Evolutionary conservation across 2,329 filamentous ascomycete species (phyloP), one percentile per base, ranked within the genome.

Genomic region (Daldinia sp.): DNA sequence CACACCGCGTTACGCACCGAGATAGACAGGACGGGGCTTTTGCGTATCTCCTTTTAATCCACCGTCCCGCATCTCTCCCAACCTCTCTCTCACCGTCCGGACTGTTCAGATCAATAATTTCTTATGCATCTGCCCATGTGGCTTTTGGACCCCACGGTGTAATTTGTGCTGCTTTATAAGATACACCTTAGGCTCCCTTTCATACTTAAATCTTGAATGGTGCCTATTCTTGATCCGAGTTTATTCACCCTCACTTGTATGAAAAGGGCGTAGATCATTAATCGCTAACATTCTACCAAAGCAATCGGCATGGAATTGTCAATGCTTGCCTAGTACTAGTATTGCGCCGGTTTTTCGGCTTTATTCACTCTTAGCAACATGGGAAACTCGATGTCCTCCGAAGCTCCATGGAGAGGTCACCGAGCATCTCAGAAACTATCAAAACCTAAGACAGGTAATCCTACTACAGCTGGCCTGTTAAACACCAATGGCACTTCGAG

Each of bases 321-420:
- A 74, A 76, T 75, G 72, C 70, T 70, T 64, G 74, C 73, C 75
- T 80, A 78, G 71, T 69, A 71, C 72, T 70, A 71, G 72, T 72
- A 67, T 73, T 67, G 67, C 74, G 69, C 74, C 72, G 73, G 68
- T 61, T 56, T 63, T 62, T 70, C 68, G 69, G 73, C 67, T 70
- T 63, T 62, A 59, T 58, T 66, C 58, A 63, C 68, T 64, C 43
- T 37, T 59, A 58, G 63, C 71, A 75, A 58, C 67, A 86, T 86
- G 83, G 83, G 83, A 56, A 85, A 85, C 72, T 74, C 77, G 45
- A 74, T 80, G 58, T 86, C 82, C 43, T 73, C 78, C 68, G 80
- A 83, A 73, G 77, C 77, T 72, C 74, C 76, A 63, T 71, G 58
- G 72, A 75, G 70, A 62, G 68, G 69, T 65, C 75, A 72, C 61